Evolutionary conservation across 352 stramenopile species (phyloP).

Genomic region (Globisporangium takayamanum): DNA sequence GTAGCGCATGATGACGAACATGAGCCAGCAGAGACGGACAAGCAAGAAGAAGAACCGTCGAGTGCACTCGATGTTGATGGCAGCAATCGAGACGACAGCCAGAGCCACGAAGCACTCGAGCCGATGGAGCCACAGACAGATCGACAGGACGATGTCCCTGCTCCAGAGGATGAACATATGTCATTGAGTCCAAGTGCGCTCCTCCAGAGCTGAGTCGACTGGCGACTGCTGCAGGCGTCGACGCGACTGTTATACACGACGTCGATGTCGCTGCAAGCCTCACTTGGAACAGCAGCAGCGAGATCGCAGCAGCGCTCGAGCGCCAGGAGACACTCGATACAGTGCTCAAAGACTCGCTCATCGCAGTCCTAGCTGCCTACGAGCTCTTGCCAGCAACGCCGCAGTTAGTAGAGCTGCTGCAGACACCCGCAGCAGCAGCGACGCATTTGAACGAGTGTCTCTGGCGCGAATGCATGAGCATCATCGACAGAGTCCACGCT

Average conservation of each 20-base stretch:
- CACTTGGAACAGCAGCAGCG: conserved; percentile 14
- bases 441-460: conserved; percentile 16
- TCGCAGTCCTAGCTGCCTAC: conserved; percentile 25
- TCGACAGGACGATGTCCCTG: neutral
- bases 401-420: conserved; percentile 11
- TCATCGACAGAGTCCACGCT: conserved; percentile 10
- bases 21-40: neutral
- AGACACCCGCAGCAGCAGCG: conserved; percentile 16
- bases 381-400: conserved; percentile 12
- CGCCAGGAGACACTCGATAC: conserved; percentile 13
- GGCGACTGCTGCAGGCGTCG: conserved; percentile 16
- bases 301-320: conserved; percentile 13
- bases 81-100: neutral
- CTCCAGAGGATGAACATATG: neutral
- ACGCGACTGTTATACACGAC: conserved; percentile 14
- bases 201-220: conserved; percentile 23
- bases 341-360: conserved; percentile 22
- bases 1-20: conserved; percentile 1
- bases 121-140: neutral
- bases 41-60: neutral
- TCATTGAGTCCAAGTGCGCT: neutral
- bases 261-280: conserved; percentile 15
- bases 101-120: neutral
- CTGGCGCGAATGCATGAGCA: conserved; percentile 4
- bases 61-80: neutral